Conservation (phyloP, 208 protist genomes). For the Entamoeba dispar region DNA sequence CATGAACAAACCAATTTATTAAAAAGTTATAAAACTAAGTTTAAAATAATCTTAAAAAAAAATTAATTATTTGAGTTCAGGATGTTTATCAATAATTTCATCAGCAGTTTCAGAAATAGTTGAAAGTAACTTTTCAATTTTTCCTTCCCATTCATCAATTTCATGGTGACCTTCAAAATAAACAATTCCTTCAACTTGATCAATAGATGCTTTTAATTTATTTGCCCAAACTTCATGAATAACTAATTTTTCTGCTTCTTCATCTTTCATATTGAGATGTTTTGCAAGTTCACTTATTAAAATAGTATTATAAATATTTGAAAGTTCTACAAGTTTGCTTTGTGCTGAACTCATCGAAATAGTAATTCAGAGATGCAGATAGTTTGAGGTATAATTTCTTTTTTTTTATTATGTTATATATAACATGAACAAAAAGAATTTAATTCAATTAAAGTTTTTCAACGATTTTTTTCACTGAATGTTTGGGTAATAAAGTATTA, state of each 20-base stretch:
- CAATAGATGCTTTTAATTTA: not conserved
- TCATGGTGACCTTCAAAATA: not conserved
- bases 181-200: not conserved
- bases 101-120: not conserved
- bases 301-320: not conserved
- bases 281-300: not conserved
- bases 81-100: not conserved
- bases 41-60: not conserved
- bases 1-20: not conserved
- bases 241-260: not conserved
- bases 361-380: not conserved
- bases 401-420: not conserved
- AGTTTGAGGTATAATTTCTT: not conserved
- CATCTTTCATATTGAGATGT: not conserved
- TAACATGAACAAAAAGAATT: no score
- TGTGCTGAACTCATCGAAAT: not conserved
- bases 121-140: not conserved
- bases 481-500: not conserved
- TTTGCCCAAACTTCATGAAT: not conserved
- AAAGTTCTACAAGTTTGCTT: not conserved
- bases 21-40: not conserved
- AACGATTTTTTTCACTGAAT: not conserved
- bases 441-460: not conserved
- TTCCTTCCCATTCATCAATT: not conserved
- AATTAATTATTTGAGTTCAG: not conserved